Evolutionary conservation across 176 grass and related monocot genomes (phyloP).

Genomic region (Leersia perrieri): DNA sequence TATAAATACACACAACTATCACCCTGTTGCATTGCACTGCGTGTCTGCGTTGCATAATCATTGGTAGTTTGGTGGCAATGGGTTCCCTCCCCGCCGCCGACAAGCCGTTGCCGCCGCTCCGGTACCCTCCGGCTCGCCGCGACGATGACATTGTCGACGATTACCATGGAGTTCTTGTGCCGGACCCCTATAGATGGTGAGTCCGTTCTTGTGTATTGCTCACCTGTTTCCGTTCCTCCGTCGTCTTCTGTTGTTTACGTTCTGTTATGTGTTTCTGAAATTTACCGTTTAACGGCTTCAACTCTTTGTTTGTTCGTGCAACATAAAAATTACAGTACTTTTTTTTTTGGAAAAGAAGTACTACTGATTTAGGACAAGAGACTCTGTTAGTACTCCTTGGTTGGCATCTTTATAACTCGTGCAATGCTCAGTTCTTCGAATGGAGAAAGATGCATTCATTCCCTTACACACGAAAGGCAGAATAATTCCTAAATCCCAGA

Average conservation of each 20-base stretch:
- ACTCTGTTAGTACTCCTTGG: background rate
- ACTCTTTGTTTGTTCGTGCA: background rate
- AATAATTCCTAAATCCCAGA: background rate
- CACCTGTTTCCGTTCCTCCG: background rate
- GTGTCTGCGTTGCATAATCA: background rate
- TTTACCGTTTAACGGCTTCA: background rate
- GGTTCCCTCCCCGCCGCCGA: constrained; percentile 46
- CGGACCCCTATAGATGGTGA: constrained; percentile 90
- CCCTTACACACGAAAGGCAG: background rate
- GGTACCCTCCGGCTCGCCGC: constrained; percentile 65
- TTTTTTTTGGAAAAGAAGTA: background rate
- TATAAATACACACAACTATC: background rate
- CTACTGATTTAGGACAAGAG: background rate
- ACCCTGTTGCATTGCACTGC: background rate
- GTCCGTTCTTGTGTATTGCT: background rate
- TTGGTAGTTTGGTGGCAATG: constrained; percentile 34
- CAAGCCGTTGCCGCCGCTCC: constrained; percentile 38
- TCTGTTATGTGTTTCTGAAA: background rate
- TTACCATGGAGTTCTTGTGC: constrained; percentile 74
- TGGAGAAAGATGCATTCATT: background rate
- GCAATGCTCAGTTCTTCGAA: background rate
- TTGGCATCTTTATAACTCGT: background rate
- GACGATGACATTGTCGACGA: constrained; percentile 67
- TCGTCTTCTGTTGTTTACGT: background rate
- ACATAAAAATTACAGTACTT: background rate